Percentiles rank a stretch among this genome's conserved stretches.
Evolutionary conservation across 345 rosid genomes (phyloP).

Genomic region (Cardamine occulta): DNA sequence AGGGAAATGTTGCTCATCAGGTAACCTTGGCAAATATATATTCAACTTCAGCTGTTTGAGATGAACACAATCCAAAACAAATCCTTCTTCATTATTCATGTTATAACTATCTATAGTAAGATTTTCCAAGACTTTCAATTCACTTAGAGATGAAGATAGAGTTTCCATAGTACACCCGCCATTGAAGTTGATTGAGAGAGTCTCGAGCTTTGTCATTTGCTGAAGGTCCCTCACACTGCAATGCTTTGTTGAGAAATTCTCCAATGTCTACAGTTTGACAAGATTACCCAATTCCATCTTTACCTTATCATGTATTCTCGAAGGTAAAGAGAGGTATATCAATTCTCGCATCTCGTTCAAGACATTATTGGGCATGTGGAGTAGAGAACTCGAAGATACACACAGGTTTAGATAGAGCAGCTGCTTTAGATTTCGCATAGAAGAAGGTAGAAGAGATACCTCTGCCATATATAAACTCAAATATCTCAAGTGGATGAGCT

Average conservation of each 20-base stretch:
- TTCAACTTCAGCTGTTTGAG: conserved; percentile 19
- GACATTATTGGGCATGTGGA: conserved; percentile 17
- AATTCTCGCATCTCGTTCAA: conserved; percentile 11
- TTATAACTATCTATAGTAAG: not conserved
- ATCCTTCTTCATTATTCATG: not conserved
- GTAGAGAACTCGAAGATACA: too few relatives aligned
- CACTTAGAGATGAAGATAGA: not conserved
- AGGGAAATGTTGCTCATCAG: conserved; percentile 32
- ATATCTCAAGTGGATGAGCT: too few relatives aligned
- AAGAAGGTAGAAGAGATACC: conserved; percentile 23
- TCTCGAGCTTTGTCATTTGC: too few relatives aligned
- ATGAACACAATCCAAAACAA: not conserved
- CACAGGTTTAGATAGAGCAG: not conserved
- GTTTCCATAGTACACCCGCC: too few relatives aligned
- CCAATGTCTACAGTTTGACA: not conserved
- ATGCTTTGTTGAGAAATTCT: not conserved
- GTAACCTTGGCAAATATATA: conserved; percentile 30
- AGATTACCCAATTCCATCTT: conserved; percentile 5
- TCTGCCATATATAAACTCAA: too few relatives aligned
- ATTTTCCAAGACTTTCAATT: too few relatives aligned
- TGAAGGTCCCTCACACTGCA: not conserved
- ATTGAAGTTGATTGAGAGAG: too few relatives aligned
- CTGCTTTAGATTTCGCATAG: conserved; percentile 10
- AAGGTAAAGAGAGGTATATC: not conserved
- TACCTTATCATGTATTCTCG: rapidly evolving